phyloP scores from a whole-genome alignment of 768 basidiomycete species.

The Auricularia auricula-judae region DNA sequence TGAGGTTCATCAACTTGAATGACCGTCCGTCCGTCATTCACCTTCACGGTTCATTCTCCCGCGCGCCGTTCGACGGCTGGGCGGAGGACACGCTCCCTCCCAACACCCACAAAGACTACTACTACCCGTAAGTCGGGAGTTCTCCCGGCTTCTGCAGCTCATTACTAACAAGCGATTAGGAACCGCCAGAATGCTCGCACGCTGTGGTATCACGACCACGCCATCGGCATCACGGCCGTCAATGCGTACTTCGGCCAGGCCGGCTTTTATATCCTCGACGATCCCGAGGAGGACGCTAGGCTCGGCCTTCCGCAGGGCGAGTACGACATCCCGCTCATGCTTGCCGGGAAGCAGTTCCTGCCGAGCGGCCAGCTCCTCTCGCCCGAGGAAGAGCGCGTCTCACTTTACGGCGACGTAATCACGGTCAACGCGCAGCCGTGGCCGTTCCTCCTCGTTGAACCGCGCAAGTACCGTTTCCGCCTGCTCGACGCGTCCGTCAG shows the following conservation, averaged over 20 bases:
- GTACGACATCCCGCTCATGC: not conserved
- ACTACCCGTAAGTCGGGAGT: not conserved
- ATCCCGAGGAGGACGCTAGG: not conserved
- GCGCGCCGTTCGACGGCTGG: not conserved
- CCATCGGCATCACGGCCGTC: not conserved
- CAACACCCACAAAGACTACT: not conserved
- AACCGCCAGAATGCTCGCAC: not conserved
- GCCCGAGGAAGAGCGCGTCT: not conserved
- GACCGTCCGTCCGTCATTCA: not conserved
- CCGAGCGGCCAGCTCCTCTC: not conserved
- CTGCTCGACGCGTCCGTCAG: not conserved
- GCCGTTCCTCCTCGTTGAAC: not conserved
- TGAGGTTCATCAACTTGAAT: not conserved
- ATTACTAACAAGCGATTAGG: not conserved
- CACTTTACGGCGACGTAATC: not conserved
- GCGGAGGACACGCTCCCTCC: not conserved
- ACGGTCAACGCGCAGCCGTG: not conserved
- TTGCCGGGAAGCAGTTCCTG: not conserved
- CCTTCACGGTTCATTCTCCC: not conserved
- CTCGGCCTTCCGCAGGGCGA: not conserved
- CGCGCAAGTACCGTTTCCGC: constrained; percentile 1
- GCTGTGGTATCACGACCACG: constrained; percentile 1
- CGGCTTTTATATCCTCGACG: not conserved
- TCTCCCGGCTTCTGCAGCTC: not conserved
- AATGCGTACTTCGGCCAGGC: not conserved